Evolutionary conservation across 2,329 filamentous ascomycete species (phyloP).

Genomic region (Pestalotiopsis fici): DNA sequence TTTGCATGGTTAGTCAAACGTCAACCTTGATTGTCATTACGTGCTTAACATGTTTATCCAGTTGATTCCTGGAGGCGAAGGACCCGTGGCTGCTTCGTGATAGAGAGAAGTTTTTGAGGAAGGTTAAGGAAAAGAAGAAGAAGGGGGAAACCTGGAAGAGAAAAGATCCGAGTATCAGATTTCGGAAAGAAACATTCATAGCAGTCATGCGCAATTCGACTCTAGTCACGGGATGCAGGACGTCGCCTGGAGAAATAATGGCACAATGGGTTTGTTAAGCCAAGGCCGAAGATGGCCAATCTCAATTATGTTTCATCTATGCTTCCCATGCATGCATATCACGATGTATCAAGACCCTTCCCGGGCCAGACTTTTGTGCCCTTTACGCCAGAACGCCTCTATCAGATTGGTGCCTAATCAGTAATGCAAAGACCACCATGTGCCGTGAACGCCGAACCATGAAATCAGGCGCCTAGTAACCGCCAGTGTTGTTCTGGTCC

Average conservation of each 20-base stretch:
- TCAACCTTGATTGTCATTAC: not conserved
- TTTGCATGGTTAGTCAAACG: slow-evolving; percentile 82
- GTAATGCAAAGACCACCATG: slow-evolving; percentile 7
- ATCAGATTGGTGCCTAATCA: slow-evolving; percentile 12
- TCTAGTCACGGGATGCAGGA: not conserved
- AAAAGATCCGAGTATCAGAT: not conserved
- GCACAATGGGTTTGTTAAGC: not conserved
- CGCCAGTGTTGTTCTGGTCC: slow-evolving; percentile 29
- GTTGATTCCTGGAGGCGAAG: slow-evolving; percentile 79
- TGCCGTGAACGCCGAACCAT: slow-evolving; percentile 8
- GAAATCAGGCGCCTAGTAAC: slow-evolving; percentile 14
- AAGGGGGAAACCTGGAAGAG: no score
- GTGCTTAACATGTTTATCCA: slow-evolving; percentile 30
- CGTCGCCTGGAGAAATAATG: not conserved
- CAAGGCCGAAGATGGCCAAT: not conserved
- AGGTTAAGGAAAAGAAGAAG: not conserved
- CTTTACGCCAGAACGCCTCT: slow-evolving; percentile 4
- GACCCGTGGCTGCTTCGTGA: slow-evolving; percentile 49
- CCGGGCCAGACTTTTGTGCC: not conserved
- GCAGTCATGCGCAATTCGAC: not conserved
- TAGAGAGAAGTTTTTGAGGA: not conserved
- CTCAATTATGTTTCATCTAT: slow-evolving; percentile 4
- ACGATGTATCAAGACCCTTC: not conserved
- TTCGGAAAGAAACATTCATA: not conserved
- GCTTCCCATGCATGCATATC: not conserved